Evolutionary conservation across 352 stramenopile species (phyloP).

Genomic region (Pythium dissotocum): DNA sequence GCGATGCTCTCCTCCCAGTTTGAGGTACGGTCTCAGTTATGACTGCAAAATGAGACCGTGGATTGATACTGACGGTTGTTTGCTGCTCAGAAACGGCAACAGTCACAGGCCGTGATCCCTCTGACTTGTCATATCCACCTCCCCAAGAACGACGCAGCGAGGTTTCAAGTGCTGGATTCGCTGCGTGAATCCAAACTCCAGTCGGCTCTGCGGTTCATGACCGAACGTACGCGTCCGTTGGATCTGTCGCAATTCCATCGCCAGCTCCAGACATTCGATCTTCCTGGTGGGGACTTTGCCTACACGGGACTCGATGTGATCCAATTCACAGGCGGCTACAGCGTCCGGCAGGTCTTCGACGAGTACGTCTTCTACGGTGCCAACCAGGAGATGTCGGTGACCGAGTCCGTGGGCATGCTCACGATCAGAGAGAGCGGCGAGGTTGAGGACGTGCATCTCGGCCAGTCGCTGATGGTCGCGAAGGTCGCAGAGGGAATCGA

Average conservation of each 20-base stretch:
- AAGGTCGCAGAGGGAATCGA: conserved; percentile 5
- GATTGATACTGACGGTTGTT: too few species aligned
- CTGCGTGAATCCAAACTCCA: conserved; percentile 13
- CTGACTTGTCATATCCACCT: conserved; percentile 2
- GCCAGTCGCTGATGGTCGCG: conserved; percentile 21
- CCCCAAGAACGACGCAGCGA: background rate
- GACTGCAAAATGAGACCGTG: background rate
- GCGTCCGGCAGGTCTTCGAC: conserved; percentile 28
- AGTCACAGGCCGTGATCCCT: background rate
- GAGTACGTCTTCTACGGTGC: conserved; percentile 16
- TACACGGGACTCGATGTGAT: conserved; percentile 16
- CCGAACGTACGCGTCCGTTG: conserved; percentile 11
- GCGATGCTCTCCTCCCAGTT: conserved; percentile 7
- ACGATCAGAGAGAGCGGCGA: conserved; percentile 29
- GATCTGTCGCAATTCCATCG: conserved; percentile 17
- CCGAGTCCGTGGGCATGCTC: conserved; percentile 24
- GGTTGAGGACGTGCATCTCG: conserved; percentile 11
- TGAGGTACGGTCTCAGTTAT: background rate
- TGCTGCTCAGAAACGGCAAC: background rate
- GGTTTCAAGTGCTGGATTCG: conserved; percentile 2
- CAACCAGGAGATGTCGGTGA: conserved; percentile 27
- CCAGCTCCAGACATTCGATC: conserved; percentile 1
- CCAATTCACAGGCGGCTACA: conserved; percentile 20
- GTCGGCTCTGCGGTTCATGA: conserved; percentile 17
- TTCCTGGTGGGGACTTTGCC: conserved; percentile 17